phyloP scores from a whole-genome alignment of 441 rosid genomes.

The Gossypium gossypioides region DNA sequence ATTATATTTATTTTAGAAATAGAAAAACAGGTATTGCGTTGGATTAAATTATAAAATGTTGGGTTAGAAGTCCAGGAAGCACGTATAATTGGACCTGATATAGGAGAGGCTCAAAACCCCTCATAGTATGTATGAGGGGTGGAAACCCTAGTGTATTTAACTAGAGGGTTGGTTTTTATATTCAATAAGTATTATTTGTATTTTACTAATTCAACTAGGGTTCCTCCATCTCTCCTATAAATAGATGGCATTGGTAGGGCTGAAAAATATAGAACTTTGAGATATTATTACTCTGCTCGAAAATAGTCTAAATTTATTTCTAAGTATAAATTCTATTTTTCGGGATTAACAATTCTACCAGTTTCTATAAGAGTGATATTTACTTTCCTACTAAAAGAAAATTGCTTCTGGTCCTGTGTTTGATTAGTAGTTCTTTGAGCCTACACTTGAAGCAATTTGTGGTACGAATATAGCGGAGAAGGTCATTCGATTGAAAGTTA shows the following conservation, averaged over 20 bases:
- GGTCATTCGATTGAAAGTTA: not conserved
- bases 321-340: too few species aligned
- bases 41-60: not conserved
- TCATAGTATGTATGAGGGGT: not conserved
- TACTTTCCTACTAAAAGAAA: not conserved
- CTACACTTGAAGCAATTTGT: not conserved
- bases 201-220: not conserved
- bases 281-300: too few species aligned
- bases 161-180: not conserved
- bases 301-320: too few species aligned
- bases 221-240: not conserved
- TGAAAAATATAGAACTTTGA: too few species aligned
- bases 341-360: too few species aligned
- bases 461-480: not conserved
- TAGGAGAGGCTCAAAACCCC: not conserved
- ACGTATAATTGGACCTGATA: not conserved
- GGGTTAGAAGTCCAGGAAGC: not conserved
- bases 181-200: not conserved
- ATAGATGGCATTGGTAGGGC: too few species aligned
- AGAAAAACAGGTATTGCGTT: too few species aligned
- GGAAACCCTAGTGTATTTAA: not conserved
- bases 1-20: too few species aligned
- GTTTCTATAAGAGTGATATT: too few species aligned
- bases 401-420: not conserved
- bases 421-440: not conserved